Base-by-base conservation (phyloP, 2,329 filamentous ascomycete genomes). In the Microsporum canis region DNA sequence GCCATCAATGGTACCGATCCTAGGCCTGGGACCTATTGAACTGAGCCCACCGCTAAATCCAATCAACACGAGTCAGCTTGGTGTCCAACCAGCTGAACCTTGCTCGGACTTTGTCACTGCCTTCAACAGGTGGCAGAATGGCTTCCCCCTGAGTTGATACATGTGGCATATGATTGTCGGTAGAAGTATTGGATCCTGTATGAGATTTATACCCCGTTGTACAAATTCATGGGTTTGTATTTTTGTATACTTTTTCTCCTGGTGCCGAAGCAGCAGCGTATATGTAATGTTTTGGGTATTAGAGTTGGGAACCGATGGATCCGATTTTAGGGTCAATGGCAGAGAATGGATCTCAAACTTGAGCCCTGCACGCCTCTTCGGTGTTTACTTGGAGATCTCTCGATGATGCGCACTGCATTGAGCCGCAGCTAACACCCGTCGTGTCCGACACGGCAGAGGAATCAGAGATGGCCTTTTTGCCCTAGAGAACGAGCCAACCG, bases 1-100 rank as follows among this genome's bases (percentile, higher is more conserved):
- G 47, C 77, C 77, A 8, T 77, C 76, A 29, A 77, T 79, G 73
- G 68, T 78, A 14, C 77, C 77, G 7, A 68, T 79, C 41, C 65
- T 75, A 43, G 72, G 74, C 61, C 56, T 77, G 34, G 56, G 60
- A 2, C 27, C 34, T 5, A 5, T 5, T n/a, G n/a, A 41, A 43
- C 3, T 34, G 23, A 14, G 12, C 23, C 7, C 55, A 41, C n/a
- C 14, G 5, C 17, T 36, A 6, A n/a, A 36, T 8, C 12, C 12
- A 10, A 5, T n/a, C 49, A 12, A 4, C 3, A 12, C 49, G 14
- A 31, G 33, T 10, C 14, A 38, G 36, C 8, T 31, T 17, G 10
- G 14, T 41, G 53, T 12, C 33, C 14, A 31, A 36, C 51, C 12
- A 31, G 23, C 36, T 31, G 55, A 57, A n/a, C 55, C 55, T 8